These are phyloP conservation scores for Sherardia arvensis DNA, from an alignment of 257 asterid genomes.

Conservation along the genomic window DNA sequence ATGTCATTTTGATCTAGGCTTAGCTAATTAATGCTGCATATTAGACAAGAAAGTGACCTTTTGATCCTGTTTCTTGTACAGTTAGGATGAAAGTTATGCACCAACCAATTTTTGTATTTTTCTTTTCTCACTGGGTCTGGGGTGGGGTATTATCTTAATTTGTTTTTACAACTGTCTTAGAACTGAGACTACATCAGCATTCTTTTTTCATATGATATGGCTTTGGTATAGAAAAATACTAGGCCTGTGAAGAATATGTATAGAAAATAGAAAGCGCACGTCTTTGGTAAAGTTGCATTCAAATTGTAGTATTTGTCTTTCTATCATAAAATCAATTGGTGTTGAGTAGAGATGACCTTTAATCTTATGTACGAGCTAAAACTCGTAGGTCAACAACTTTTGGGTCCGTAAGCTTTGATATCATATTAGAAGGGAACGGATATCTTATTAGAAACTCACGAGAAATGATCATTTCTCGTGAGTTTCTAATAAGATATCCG, in stretches of 20 bases:
- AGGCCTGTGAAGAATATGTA: too few relatives aligned
- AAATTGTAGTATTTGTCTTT: too few relatives aligned
- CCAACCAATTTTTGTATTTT: background rate
- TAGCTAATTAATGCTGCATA: background rate
- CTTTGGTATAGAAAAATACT: conserved; percentile 2
- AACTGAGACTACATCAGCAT: background rate
- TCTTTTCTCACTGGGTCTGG: background rate
- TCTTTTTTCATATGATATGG: conserved; percentile 5
- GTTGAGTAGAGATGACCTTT: too few relatives aligned
- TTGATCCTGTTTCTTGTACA: background rate
- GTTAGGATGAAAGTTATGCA: background rate
- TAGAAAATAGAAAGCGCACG: background rate
- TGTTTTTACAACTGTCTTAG: background rate
- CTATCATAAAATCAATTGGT: too few relatives aligned
- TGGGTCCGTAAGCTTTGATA: too few relatives aligned
- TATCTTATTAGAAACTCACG: too few relatives aligned
- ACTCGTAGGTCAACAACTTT: too few relatives aligned
- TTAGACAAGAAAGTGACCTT: conserved; percentile 1
- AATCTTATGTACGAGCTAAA: too few relatives aligned
- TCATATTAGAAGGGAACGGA: too few relatives aligned
- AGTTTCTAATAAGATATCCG: too few relatives aligned
- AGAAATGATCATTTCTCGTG: too few relatives aligned
- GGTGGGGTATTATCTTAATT: background rate
- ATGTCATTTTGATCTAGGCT: conserved; percentile 5
- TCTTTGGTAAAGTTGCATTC: conserved; percentile 8